phyloP scores from a whole-genome alignment of 306 rosid species.

The Fragaria vesca region DNA sequence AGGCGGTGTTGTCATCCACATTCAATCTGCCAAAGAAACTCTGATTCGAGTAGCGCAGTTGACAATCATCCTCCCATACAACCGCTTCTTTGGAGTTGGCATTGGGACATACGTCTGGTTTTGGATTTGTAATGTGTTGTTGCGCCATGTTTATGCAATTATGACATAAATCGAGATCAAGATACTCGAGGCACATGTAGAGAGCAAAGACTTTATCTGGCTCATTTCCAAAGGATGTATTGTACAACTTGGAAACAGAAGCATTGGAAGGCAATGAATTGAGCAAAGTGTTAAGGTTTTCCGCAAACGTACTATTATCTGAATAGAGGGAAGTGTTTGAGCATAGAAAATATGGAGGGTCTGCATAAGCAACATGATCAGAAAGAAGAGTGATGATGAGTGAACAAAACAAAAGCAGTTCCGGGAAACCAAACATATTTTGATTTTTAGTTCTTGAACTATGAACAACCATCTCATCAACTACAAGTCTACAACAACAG shows the following conservation, averaged over 20 bases:
- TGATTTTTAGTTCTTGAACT: not conserved
- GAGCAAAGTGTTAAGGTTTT: constrained; percentile 21
- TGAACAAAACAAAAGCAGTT: not conserved
- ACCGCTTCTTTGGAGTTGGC: constrained; percentile 40
- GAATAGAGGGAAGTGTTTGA: not conserved
- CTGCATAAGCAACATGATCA: not conserved
- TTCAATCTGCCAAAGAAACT: constrained; percentile 46
- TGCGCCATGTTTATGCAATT: constrained; percentile 33
- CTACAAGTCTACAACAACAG: not conserved
- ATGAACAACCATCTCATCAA: not conserved
- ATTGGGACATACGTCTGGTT: constrained; percentile 25
- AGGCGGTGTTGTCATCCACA: constrained; percentile 27
- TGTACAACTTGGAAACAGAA: constrained; percentile 16
- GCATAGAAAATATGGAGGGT: not conserved
- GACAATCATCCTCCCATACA: constrained; percentile 57
- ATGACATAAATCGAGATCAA: not conserved
- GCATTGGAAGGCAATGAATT: constrained; percentile 10
- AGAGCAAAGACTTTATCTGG: constrained; percentile 11
- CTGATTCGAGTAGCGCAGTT: constrained; percentile 45
- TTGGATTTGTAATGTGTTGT: constrained; percentile 16
- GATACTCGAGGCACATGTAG: constrained; percentile 26
- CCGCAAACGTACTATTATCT: constrained; percentile 15
- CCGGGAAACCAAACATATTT: not conserved
- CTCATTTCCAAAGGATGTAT: constrained; percentile 12
- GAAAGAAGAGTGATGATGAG: not conserved